phyloP scores from a whole-genome alignment of 345 rosid species.

The Lumnitzera littorea region DNA sequence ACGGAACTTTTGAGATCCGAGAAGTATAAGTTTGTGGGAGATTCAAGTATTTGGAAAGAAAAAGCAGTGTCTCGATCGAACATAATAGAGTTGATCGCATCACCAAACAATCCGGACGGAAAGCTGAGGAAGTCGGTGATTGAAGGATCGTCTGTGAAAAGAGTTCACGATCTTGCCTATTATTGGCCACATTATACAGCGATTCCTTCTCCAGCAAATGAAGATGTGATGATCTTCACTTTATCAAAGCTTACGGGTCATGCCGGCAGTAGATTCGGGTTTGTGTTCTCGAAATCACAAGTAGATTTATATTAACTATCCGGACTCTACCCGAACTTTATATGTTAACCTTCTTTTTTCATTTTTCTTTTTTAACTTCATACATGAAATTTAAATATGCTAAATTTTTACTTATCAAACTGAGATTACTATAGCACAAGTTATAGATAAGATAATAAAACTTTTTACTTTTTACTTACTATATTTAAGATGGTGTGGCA shows the following conservation, averaged over 20 bases:
- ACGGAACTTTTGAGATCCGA: neutral
- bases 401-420: too few species aligned
- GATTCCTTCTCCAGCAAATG: slow-evolving; percentile 14
- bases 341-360: too few species aligned
- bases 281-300: neutral
- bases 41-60: slow-evolving; percentile 5
- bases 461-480: too few species aligned
- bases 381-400: too few species aligned
- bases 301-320: too few species aligned
- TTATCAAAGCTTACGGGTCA: slow-evolving; percentile 19
- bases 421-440: too few species aligned
- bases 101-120: slow-evolving; percentile 21
- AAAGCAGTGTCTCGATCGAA: neutral
- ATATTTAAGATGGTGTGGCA: too few species aligned
- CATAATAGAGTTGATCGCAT: slow-evolving; percentile 9
- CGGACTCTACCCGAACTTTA: too few species aligned
- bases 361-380: too few species aligned
- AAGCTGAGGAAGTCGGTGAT: slow-evolving; percentile 13
- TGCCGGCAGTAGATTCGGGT: slow-evolving; percentile 21
- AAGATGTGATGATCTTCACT: slow-evolving; percentile 13
- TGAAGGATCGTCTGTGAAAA: slow-evolving; percentile 7
- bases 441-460: too few species aligned
- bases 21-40: slow-evolving; percentile 2
- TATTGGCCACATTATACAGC: slow-evolving; percentile 22
- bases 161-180: slow-evolving; percentile 20